These are phyloP conservation scores for Hanseniaspora clermontiae DNA, from an alignment of 805 yeast species.

Conservation along the genomic window DNA sequence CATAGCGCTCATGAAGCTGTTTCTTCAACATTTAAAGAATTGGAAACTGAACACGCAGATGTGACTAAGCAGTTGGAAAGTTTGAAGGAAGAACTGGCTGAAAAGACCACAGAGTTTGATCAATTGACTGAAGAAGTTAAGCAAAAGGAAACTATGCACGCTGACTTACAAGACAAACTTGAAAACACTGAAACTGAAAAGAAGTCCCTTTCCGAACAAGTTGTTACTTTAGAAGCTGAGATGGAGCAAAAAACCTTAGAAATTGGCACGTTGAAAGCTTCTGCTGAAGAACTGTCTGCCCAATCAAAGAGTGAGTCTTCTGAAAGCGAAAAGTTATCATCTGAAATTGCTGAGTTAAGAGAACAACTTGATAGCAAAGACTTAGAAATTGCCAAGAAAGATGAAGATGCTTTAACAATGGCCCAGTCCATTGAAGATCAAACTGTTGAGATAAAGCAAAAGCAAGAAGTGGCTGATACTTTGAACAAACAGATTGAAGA, in stretches of 20 bases:
- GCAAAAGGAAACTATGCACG: not conserved
- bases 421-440: constrained; percentile 13
- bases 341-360: too few species aligned
- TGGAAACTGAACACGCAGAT: not conserved
- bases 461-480: not conserved
- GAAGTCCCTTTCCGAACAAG: not conserved
- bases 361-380: too few species aligned
- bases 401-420: not conserved
- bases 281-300: not conserved
- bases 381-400: too few species aligned
- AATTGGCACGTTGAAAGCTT: not conserved
- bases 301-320: not conserved
- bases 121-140: not conserved
- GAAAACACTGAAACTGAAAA: not conserved
- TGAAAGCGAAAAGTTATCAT: too few species aligned
- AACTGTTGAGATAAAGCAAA: constrained; percentile 14
- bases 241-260: not conserved
- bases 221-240: not conserved
- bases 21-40: not conserved
- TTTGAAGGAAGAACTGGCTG: constrained; percentile 7
- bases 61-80: not conserved
- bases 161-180: not conserved
- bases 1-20: not conserved
- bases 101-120: constrained; percentile 16
- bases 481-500: not conserved